A percentile compares a stretch with the other conserved stretches of the same genome.
phyloP scores from a whole-genome alignment of 1,284 basidiomycete species.

The Leccinum laetum region DNA sequence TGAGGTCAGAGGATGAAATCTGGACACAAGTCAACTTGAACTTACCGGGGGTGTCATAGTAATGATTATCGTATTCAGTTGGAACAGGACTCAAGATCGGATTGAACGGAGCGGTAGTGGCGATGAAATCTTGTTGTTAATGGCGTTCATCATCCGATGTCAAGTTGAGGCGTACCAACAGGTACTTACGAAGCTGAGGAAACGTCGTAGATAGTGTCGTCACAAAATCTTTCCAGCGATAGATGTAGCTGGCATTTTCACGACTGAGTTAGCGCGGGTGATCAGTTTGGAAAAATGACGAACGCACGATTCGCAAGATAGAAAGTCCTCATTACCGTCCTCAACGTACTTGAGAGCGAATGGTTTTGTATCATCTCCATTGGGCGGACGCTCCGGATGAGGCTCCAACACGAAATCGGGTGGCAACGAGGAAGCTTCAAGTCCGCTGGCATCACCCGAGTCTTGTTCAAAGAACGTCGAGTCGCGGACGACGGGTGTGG shows the following conservation, averaged over 20 bases:
- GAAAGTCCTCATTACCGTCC: constrained; percentile 52
- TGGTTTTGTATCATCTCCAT: too few species aligned
- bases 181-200: constrained; percentile 55
- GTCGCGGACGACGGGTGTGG: too few species aligned
- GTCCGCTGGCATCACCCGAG: too few species aligned
- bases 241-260: constrained; percentile 45
- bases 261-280: not conserved
- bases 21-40: not conserved
- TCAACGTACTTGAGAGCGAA: too few species aligned
- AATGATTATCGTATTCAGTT: constrained; percentile 60
- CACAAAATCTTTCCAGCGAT: constrained; percentile 62
- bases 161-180: not conserved
- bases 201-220: constrained; percentile 55
- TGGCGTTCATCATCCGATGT: not conserved
- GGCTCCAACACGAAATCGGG: too few species aligned
- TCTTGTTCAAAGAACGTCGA: too few species aligned
- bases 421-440: too few species aligned
- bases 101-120: constrained; percentile 48
- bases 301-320: constrained; percentile 36
- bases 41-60: constrained; percentile 57
- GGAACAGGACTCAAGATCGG: constrained; percentile 56
- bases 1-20: not conserved
- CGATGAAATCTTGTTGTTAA: constrained; percentile 52
- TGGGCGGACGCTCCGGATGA: too few species aligned
- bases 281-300: not conserved